Percentiles rank a stretch among this genome's conserved stretches.
Conservation (phyloP, 306 rosid species). For the Vigna angularis region DNA sequence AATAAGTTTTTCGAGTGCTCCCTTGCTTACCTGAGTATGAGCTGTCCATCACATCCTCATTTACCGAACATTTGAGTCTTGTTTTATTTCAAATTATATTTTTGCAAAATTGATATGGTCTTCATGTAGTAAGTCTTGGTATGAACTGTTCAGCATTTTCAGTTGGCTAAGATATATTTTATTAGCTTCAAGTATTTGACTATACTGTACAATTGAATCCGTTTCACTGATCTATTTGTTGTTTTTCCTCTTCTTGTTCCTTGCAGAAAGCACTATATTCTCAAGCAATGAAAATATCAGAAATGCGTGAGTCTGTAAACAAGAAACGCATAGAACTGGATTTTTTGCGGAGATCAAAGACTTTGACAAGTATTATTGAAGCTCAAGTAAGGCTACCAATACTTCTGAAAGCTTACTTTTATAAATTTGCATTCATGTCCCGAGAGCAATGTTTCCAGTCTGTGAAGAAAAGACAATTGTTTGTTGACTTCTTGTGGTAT, state of each 20-base stretch:
- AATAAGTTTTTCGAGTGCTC: neutral
- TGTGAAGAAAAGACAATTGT: neutral
- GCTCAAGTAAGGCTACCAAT: slow-evolving; percentile 66
- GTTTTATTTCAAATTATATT: slow-evolving; percentile 17
- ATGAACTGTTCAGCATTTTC: slow-evolving; percentile 11
- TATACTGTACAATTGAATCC: slow-evolving; percentile 34
- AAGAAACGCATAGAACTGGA: slow-evolving; percentile 68
- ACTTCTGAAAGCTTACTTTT: slow-evolving; percentile 18
- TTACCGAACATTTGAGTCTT: slow-evolving; percentile 19
- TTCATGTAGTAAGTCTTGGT: neutral
- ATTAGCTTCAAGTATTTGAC: slow-evolving; percentile 9
- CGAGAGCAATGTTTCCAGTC: neutral
- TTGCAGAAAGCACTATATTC: slow-evolving; percentile 74
- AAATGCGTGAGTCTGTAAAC: slow-evolving; percentile 66
- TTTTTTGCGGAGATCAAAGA: slow-evolving; percentile 64
- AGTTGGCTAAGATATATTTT: slow-evolving; percentile 10
- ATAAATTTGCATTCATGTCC: slow-evolving; percentile 35
- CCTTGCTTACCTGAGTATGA: slow-evolving; percentile 2
- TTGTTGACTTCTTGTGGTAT: slow-evolving; percentile 10
- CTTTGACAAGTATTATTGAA: slow-evolving; percentile 69
- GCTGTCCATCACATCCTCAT: neutral
- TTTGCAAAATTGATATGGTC: neutral
- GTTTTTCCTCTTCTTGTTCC: slow-evolving; percentile 29
- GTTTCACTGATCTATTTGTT: neutral
- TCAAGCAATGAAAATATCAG: slow-evolving; percentile 60